phyloP scores from a whole-genome alignment of 257 asterid genomes.

The Lithospermum erythrorhizon region DNA sequence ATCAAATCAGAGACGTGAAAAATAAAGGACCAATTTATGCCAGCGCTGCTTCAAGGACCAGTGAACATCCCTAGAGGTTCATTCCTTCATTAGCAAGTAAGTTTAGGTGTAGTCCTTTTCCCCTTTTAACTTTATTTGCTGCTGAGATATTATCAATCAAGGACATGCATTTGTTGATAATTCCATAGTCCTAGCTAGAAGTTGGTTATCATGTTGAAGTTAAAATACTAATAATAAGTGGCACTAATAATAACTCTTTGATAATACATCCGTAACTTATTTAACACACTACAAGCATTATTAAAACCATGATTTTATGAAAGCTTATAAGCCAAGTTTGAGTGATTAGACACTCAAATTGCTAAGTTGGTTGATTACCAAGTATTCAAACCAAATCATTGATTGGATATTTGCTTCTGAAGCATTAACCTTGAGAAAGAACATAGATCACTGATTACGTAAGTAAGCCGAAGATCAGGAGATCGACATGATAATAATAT shows the following conservation, averaged over 20 bases:
- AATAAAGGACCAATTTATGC: too few species aligned
- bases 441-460: too few species aligned
- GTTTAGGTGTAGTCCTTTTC: background rate
- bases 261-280: too few species aligned
- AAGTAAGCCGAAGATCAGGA: too few species aligned
- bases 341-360: background rate
- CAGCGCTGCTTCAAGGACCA: background rate
- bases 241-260: background rate
- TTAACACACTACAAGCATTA: background rate
- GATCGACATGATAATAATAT: too few species aligned
- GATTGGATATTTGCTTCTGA: background rate
- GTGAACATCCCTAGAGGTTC: background rate
- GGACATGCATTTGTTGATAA: background rate
- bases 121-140: background rate
- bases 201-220: background rate
- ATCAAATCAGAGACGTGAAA: too few species aligned
- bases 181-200: background rate
- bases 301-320: background rate
- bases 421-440: background rate
- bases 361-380: background rate
- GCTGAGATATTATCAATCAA: background rate
- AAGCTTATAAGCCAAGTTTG: conserved; percentile 1
- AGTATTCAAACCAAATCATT: background rate
- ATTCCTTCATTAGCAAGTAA: background rate
- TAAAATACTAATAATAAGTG: too few species aligned